Evolutionary conservation across 2,329 filamentous ascomycete species (phyloP).

Genomic region (Grosmannia huntii): DNA sequence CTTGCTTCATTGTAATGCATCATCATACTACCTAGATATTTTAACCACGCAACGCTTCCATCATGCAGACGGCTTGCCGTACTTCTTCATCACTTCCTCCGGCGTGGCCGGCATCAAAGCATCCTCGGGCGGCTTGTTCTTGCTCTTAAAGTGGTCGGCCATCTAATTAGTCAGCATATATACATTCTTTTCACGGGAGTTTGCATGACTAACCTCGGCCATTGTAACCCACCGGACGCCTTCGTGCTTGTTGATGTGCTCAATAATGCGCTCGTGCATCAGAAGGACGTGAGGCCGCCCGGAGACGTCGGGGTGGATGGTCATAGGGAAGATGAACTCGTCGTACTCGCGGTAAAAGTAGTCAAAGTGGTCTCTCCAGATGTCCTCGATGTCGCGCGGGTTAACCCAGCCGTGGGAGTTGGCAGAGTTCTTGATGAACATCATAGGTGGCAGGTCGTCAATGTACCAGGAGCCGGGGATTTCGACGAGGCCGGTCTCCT

Average conservation of each 20-base stretch:
- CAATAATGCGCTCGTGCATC: conserved; percentile 14
- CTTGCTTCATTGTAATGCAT: too few relatives aligned
- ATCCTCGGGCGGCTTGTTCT: conserved; percentile 42
- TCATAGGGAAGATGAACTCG: conserved; percentile 66
- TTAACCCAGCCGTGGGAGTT: conserved; percentile 52
- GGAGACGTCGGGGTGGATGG: conserved; percentile 61
- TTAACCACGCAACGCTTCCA: neutral
- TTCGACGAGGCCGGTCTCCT: conserved; percentile 50
- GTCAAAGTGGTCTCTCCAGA: conserved; percentile 55
- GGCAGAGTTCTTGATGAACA: conserved; percentile 55
- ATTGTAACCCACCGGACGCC: conserved; percentile 54
- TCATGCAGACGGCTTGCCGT: neutral
- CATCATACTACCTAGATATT: too few relatives aligned
- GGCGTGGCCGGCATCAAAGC: conserved; percentile 46
- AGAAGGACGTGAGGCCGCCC: conserved; percentile 59
- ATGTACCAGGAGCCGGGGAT: conserved; percentile 56
- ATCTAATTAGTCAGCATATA: conserved; percentile 40
- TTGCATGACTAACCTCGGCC: conserved; percentile 26
- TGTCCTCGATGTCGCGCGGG: conserved; percentile 43
- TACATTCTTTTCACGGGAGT: conserved; percentile 12
- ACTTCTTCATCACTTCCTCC: conserved; percentile 35
- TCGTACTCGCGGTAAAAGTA: conserved; percentile 70
- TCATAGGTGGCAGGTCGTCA: conserved; percentile 54
- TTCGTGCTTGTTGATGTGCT: conserved; percentile 14
- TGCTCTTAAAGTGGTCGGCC: conserved; percentile 59